Percentiles rank a stretch among this genome's conserved stretches.
Conservation (phyloP, 2,329 filamentous ascomycete genomes). For the Lasiodiplodia sp. region DNA sequence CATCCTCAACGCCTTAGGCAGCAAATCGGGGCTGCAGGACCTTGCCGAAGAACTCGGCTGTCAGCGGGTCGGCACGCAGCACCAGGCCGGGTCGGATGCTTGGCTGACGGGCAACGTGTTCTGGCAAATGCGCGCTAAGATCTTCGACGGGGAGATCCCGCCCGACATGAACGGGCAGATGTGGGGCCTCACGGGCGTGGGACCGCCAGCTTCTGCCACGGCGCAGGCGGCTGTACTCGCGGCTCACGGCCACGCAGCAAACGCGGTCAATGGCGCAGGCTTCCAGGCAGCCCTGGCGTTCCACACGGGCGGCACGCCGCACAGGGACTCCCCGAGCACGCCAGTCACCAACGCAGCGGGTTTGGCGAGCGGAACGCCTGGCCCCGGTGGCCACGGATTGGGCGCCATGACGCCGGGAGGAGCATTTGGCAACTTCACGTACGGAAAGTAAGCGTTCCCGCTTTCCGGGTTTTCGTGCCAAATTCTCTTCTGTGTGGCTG, state of each 20-base stretch:
- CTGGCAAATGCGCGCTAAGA: conserved; percentile 87
- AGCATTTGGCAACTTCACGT: conserved; percentile 74
- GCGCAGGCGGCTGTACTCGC: conserved; percentile 54
- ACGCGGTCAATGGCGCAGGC: conserved; percentile 41
- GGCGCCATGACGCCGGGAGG: conserved; percentile 78
- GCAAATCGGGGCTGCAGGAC: conserved; percentile 91
- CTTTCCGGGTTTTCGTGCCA: conserved; percentile 1
- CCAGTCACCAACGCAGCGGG: conserved; percentile 65
- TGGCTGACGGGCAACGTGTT: conserved; percentile 93
- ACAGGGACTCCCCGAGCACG: conserved; percentile 69
- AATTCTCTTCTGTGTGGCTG: conserved; percentile 15
- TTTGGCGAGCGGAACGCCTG: conserved; percentile 57
- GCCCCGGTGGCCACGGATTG: conserved; percentile 64
- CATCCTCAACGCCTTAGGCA: conserved; percentile 83
- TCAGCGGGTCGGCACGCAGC: conserved; percentile 83
- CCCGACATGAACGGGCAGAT: conserved; percentile 87
- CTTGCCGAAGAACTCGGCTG: conserved; percentile 93
- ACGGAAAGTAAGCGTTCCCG: conserved; percentile 29
- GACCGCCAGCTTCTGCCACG: conserved; percentile 63
- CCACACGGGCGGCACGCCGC: conserved; percentile 48
- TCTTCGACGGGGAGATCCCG: conserved; percentile 83
- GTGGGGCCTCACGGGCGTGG: conserved; percentile 80
- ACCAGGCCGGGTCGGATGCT: conserved; percentile 93
- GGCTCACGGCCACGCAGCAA: conserved; percentile 51
- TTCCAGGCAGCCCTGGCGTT: conserved; percentile 47